A percentile compares a stretch with the other conserved stretches of the same genome.
Conservation (phyloP, 2,329 filamentous ascomycete genomes). For the Metarhizium humberi region DNA sequence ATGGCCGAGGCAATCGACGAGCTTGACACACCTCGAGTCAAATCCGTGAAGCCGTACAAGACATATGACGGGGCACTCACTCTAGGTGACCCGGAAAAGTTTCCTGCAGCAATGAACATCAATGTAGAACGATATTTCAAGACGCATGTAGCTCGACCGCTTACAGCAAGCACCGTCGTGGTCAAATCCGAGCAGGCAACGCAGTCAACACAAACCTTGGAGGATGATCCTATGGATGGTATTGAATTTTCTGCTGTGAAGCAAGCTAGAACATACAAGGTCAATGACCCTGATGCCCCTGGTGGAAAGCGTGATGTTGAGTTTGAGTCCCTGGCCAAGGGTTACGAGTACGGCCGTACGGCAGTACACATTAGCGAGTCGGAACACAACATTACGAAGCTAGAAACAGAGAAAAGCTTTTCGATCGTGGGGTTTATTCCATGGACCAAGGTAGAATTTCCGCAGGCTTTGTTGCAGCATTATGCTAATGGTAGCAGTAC, state of each 20-base stretch:
- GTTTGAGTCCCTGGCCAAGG: slow-evolving; percentile 78
- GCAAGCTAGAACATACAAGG: slow-evolving; percentile 68
- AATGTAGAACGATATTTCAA: slow-evolving; percentile 86
- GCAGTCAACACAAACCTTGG: slow-evolving; percentile 42
- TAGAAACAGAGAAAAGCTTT: slow-evolving; percentile 67
- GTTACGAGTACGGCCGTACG: slow-evolving; percentile 87
- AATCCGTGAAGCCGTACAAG: slow-evolving; percentile 64
- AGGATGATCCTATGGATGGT: slow-evolving; percentile 38
- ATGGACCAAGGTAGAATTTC: slow-evolving; percentile 48
- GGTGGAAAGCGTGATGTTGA: slow-evolving; percentile 77
- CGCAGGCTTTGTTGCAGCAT: neutral
- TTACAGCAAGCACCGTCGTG: slow-evolving; percentile 70
- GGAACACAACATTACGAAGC: slow-evolving; percentile 79
- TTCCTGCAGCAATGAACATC: slow-evolving; percentile 68
- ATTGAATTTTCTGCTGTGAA: slow-evolving; percentile 61
- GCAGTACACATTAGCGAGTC: slow-evolving; percentile 82
- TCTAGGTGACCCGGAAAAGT: slow-evolving; percentile 67
- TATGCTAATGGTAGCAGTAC: slow-evolving; percentile 40
- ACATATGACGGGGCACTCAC: slow-evolving; percentile 73
- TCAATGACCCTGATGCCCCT: slow-evolving; percentile 63
- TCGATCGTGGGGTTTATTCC: slow-evolving; percentile 83
- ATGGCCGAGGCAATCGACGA: slow-evolving; percentile 77
- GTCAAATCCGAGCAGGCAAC: slow-evolving; percentile 38
- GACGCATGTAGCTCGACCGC: slow-evolving; percentile 66
- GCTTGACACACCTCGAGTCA: slow-evolving; percentile 67